Evolutionary conservation across 2,329 filamentous ascomycete genomes (phyloP), one percentile per base, ranked within the genome.

Genomic region (Paecilomyces fulvus): DNA sequence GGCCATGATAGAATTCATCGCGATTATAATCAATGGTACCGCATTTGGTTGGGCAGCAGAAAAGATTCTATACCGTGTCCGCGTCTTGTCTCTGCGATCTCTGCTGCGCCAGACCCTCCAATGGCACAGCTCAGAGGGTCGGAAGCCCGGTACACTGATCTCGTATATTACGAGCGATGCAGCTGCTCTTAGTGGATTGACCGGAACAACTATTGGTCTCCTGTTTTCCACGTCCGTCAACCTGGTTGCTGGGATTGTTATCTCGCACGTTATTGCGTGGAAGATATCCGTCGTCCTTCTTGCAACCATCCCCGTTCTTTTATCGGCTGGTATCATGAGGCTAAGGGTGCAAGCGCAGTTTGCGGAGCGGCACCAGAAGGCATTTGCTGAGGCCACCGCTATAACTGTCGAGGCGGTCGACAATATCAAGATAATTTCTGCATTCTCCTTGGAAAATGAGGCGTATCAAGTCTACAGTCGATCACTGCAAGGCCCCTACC

Each of bases 281-380:
- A 86, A 83, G 64, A 87, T 89, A 58, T 85, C 85, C 1, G 73
- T 89, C 8, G 86, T 89, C 1, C 83, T 84, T 52, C 76, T 89
- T 9, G 79, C 84, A 1, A 79, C 81, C 3, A 80, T 88, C 0
- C 87, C 86, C 0, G 69, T 89, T 2, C 78, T 88, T 8, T 74
- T 89, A 0, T 82, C 81, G 1, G 78, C 84, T 0, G 86, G 86
- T 0, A 80, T 86, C 60, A 81, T 89, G 78, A 80, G 86, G 59
- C 75, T 88, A n/a, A 78, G 79, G 1, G 79, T 83, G 6, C 77
- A 87, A 1, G 77, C 80, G 6, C 77, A 63, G 71, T 77, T 80
- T n/a, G 85, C 85, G 58, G 77, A 74, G 50, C 70, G 71, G 53
- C 76, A 79, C 52, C 68, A 73, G 23, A 73, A 74, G 23, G 75